A percentile compares a stretch with the other conserved stretches of the same genome.
phyloP scores from a whole-genome alignment of 2,329 filamentous ascomycete species.

The Lasiodiplodia theobromae region DNA sequence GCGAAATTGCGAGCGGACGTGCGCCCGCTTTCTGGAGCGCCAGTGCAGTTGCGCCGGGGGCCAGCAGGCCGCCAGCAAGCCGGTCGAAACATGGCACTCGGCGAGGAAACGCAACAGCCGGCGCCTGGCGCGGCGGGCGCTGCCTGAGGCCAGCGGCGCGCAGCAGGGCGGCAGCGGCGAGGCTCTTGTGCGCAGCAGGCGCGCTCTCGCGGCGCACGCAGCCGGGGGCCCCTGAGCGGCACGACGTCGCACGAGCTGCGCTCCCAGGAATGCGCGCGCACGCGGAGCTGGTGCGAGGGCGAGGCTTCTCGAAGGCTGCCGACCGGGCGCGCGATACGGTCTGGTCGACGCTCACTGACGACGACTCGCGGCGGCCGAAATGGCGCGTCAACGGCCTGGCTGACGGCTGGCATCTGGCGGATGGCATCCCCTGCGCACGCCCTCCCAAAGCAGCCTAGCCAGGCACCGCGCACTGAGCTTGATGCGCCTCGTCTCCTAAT shows the following conservation, averaged over 20 bases:
- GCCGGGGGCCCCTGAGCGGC: slow-evolving; percentile 2
- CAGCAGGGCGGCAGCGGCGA: background rate
- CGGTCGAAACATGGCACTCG: background rate
- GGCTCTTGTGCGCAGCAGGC: background rate
- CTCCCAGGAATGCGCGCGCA: background rate
- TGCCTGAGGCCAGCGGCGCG: slow-evolving; percentile 4
- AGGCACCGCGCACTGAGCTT: slow-evolving; percentile 26
- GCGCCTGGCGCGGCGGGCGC: background rate
- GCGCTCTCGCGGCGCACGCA: background rate
- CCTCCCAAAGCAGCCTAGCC: slow-evolving; percentile 7
- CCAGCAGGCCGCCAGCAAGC: slow-evolving; percentile 3
- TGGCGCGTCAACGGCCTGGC: slow-evolving; percentile 20
- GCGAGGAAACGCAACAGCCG: slow-evolving; percentile 4
- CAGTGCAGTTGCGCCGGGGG: slow-evolving; percentile 13
- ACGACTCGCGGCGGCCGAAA: slow-evolving; percentile 17
- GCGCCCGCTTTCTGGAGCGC: slow-evolving; percentile 8
- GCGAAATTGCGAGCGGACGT: slow-evolving; percentile 25
- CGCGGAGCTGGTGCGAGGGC: slow-evolving; percentile 4
- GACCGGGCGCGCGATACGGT: background rate
- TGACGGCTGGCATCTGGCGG: background rate
- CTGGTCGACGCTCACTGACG: slow-evolving; percentile 5
- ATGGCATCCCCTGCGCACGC: slow-evolving; percentile 14
- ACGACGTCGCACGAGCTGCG: background rate
- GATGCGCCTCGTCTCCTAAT: slow-evolving; percentile 24
- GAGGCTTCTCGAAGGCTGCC: slow-evolving; percentile 22